Evolutionary conservation across 768 basidiomycete species (phyloP).

Genomic region (Lentinula sp.): DNA sequence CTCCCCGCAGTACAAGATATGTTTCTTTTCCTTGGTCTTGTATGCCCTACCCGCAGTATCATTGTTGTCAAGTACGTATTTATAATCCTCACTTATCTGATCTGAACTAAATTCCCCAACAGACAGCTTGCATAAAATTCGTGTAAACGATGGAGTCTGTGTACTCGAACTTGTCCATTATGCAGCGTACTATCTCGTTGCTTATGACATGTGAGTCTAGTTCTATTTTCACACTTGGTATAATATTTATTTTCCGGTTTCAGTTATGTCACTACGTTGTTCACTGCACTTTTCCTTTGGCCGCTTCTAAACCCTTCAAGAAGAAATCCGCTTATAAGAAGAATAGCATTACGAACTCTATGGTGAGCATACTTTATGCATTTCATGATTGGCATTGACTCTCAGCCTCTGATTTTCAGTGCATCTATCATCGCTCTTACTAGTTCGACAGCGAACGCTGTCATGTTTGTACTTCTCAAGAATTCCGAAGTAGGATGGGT

Average conservation of each 20-base stretch:
- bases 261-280: background rate
- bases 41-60: background rate
- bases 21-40: background rate
- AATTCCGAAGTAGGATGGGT: background rate
- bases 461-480: background rate
- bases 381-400: background rate
- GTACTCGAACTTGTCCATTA: background rate
- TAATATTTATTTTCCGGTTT: background rate
- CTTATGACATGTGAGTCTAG: background rate
- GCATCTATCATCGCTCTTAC: background rate
- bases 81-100: background rate
- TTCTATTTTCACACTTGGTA: background rate
- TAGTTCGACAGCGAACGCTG: background rate
- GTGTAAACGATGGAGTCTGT: background rate
- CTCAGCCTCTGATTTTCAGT: background rate
- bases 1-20: background rate
- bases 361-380: background rate
- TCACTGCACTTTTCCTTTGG: background rate
- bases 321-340: background rate
- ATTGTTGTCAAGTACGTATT: background rate
- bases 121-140: background rate
- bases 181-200: background rate
- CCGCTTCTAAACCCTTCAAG: background rate
- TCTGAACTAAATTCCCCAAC: background rate
- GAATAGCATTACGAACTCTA: background rate